phyloP scores from a whole-genome alignment of 202 grass and related monocot species.

The Cymbopogon flexuosus region DNA sequence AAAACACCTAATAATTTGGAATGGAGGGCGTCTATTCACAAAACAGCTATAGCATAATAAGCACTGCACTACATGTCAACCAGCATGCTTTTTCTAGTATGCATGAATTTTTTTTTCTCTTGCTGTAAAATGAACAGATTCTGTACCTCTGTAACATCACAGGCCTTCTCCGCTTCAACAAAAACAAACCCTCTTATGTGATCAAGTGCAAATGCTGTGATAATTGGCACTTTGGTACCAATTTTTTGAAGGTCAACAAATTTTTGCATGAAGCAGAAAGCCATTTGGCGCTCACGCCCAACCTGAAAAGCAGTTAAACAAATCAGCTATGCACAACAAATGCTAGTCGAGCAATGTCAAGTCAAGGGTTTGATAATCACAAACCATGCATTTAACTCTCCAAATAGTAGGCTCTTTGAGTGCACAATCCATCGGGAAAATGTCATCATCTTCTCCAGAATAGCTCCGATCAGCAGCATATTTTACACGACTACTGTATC shows the following conservation, averaged over 20 bases:
- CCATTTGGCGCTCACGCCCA: conserved; percentile 80
- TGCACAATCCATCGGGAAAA: conserved; percentile 32
- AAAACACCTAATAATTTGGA: not conserved
- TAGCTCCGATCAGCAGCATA: conserved; percentile 47
- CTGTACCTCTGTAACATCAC: conserved; percentile 81
- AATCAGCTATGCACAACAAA: not conserved
- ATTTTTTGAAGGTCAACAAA: conserved; percentile 62
- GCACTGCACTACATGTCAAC: not conserved
- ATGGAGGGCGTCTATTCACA: not conserved
- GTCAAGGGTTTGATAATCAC: conserved; percentile 10
- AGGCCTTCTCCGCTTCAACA: conserved; percentile 89
- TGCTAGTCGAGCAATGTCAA: not conserved
- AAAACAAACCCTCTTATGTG: conserved; percentile 93
- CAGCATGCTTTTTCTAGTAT: not conserved
- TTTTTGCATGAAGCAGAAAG: conserved; percentile 95
- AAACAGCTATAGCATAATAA: not conserved
- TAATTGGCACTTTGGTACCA: conserved; percentile 72
- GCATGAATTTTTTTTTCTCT: not conserved
- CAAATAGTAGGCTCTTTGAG: conserved; percentile 71
- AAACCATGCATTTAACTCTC: conserved; percentile 94
- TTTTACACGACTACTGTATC: conserved; percentile 55
- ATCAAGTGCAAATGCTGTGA: conserved; percentile 83
- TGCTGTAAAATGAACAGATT: not conserved
- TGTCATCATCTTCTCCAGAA: conserved; percentile 40
- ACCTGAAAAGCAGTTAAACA: conserved; percentile 53